Evolutionary conservation across 2,329 filamentous ascomycete species (phyloP).

Genomic region (Intubia oerlemansii): DNA sequence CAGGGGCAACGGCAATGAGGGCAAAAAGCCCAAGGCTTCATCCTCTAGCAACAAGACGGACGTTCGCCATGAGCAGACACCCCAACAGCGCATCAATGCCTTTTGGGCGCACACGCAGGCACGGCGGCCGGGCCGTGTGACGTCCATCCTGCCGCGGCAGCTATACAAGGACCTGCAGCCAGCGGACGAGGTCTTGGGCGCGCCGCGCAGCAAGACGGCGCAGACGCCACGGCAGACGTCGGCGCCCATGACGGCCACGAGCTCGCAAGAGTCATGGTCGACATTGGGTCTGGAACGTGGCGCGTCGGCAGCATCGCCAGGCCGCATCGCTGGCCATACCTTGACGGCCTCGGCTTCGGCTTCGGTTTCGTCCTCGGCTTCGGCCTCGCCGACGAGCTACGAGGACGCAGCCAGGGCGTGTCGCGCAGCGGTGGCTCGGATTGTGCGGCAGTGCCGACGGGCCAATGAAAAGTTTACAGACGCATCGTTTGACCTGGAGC

Average conservation of each 20-base stretch:
- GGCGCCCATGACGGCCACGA: too few species aligned
- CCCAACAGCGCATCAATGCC: slow-evolving; percentile 18
- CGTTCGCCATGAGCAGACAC: too few species aligned
- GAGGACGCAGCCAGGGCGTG: slow-evolving; percentile 19
- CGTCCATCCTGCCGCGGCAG: slow-evolving; percentile 20
- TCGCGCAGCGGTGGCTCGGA: slow-evolving; percentile 17
- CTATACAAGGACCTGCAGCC: slow-evolving; percentile 17
- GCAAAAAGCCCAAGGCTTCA: too few species aligned
- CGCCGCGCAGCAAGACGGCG: not conserved
- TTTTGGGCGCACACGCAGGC: slow-evolving; percentile 22
- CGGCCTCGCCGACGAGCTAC: too few species aligned
- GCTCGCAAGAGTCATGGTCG: slow-evolving; percentile 2
- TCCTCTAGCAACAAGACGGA: too few species aligned
- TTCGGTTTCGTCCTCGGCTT: too few species aligned
- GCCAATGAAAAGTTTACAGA: slow-evolving; percentile 24
- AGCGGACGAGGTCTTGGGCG: not conserved
- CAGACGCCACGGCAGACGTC: not conserved
- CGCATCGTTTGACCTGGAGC: slow-evolving; percentile 21
- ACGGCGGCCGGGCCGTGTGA: slow-evolving; percentile 20
- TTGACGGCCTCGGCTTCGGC: not conserved
- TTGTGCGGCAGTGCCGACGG: slow-evolving; percentile 20
- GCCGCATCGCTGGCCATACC: not conserved
- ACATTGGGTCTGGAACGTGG: not conserved
- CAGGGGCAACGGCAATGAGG: too few species aligned
- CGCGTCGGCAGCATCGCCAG: not conserved